Evolutionary conservation across 78 protist genomes (phyloP).

Genomic region (Corallochytrium limacisporum): DNA sequence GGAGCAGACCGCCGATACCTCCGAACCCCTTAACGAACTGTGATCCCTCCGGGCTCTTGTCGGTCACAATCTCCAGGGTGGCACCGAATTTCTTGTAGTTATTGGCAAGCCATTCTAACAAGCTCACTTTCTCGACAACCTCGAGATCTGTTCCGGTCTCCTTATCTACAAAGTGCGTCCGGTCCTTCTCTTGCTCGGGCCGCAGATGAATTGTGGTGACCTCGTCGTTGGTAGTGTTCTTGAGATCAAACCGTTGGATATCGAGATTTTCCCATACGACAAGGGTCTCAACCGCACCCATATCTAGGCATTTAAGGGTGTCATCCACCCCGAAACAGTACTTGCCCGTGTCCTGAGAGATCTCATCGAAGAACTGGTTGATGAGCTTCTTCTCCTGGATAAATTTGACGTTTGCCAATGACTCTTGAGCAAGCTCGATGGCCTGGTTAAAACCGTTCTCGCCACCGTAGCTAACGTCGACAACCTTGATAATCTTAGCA

Average conservation of each 20-base stretch:
- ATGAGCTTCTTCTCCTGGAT: slow-evolving; percentile 94
- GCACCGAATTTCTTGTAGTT: slow-evolving; percentile 86
- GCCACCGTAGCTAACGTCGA: slow-evolving; percentile 85
- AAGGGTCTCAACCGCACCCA: slow-evolving; percentile 83
- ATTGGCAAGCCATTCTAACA: slow-evolving; percentile 92
- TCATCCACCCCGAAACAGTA: slow-evolving; percentile 90
- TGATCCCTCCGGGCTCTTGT: slow-evolving; percentile 91
- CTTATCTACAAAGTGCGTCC: slow-evolving; percentile 27
- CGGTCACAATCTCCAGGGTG: slow-evolving; percentile 84
- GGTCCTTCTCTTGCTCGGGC: slow-evolving; percentile 49
- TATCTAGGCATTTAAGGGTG: slow-evolving; percentile 66
- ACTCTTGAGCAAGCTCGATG: slow-evolving; percentile 87
- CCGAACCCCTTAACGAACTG: slow-evolving; percentile 97
- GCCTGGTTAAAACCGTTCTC: slow-evolving; percentile 99
- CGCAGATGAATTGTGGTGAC: slow-evolving; percentile 26
- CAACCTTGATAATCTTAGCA: slow-evolving; percentile 71
- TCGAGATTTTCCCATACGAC: slow-evolving; percentile 87
- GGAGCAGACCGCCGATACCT: slow-evolving; percentile 87
- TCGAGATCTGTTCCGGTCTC: slow-evolving; percentile 63
- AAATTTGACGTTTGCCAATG: slow-evolving; percentile 83
- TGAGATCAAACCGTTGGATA: slow-evolving; percentile 30
- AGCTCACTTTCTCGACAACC: slow-evolving; percentile 32
- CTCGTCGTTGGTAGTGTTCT: slow-evolving; percentile 27
- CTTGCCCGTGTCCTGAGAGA: slow-evolving; percentile 90
- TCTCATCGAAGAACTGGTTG: slow-evolving; percentile 88